These are phyloP conservation scores for Debaryomyces robertsiae DNA, from an alignment of 1,139 yeast genomes.

Conservation along the genomic window DNA sequence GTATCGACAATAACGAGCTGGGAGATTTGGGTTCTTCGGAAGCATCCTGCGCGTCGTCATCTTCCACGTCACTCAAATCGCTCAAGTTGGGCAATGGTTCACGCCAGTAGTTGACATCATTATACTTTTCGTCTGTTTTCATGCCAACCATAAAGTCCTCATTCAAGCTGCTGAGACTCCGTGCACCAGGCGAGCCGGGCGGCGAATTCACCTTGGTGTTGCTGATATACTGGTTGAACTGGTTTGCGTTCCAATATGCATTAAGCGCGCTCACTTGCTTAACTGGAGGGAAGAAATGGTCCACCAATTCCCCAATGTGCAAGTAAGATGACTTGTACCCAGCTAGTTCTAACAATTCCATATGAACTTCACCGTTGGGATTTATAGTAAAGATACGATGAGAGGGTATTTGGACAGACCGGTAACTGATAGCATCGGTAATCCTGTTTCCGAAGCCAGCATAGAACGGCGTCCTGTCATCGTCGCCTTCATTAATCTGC, in stretches of 20 bases:
- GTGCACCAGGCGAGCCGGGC: constrained; percentile 25
- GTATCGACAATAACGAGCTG: constrained; percentile 22
- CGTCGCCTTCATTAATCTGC: constrained; percentile 23
- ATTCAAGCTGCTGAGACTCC: constrained; percentile 22
- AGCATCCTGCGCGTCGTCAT: constrained; percentile 20
- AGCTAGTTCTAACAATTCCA: constrained; percentile 93
- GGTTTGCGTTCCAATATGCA: constrained; percentile 42
- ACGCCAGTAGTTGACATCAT: constrained; percentile 92
- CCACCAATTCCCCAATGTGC: constrained; percentile 90
- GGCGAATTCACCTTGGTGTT: constrained; percentile 15
- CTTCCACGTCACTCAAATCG: constrained; percentile 54
- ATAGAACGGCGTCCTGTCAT: constrained; percentile 73
- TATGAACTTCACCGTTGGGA: constrained; percentile 95
- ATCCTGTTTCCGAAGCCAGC: constrained; percentile 98
- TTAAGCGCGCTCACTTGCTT: constrained; percentile 39
- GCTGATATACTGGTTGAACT: constrained; percentile 37
- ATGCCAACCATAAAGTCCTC: constrained; percentile 26
- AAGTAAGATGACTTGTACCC: constrained; percentile 90
- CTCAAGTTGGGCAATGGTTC: constrained; percentile 68
- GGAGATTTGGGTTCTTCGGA: constrained; percentile 22
- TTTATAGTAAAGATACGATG: constrained; percentile 95
- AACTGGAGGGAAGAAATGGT: constrained; percentile 95
- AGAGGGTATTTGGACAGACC: constrained; percentile 93
- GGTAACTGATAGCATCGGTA: constrained; percentile 93
- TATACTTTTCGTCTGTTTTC: constrained; percentile 60